Conservation (phyloP, 805 yeast species). For the Metschnikowia noctiluminum region DNA sequence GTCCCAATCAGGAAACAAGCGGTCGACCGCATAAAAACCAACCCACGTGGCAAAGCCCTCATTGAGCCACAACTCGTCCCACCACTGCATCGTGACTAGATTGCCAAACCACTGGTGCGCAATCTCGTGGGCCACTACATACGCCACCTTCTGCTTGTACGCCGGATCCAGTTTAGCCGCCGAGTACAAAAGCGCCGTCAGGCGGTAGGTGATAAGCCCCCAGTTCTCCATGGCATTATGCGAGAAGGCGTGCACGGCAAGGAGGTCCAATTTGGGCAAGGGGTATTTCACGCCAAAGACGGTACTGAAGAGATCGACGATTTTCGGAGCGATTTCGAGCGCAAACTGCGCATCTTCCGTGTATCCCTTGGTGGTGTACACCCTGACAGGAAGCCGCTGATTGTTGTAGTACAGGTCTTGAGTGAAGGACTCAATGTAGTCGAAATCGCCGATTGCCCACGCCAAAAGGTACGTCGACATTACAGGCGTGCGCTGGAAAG, state of each 20-base stretch:
- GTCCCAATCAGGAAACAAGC: constrained; percentile 78
- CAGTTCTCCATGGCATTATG: constrained; percentile 93
- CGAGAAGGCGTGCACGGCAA: constrained; percentile 75
- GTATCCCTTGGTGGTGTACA: constrained; percentile 52
- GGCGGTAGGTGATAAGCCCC: constrained; percentile 72
- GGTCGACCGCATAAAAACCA: constrained; percentile 66
- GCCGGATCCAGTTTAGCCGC: constrained; percentile 44
- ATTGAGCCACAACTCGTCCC: constrained; percentile 89
- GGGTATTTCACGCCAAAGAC: constrained; percentile 60
- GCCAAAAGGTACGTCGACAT: constrained; percentile 58
- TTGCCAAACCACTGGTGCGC: constrained; percentile 95
- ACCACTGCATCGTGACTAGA: constrained; percentile 88
- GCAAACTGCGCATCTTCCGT: constrained; percentile 47
- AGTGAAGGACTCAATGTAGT: constrained; percentile 48
- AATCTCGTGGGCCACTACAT: constrained; percentile 80
- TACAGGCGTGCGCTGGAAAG: constrained; percentile 46
- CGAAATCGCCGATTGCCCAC: constrained; percentile 58
- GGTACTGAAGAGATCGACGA: constrained; percentile 47
- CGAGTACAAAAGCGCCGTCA: constrained; percentile 48
- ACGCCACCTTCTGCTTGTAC: constrained; percentile 69
- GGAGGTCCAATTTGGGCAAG: constrained; percentile 73
- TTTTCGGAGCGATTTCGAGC: constrained; percentile 44
- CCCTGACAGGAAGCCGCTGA: constrained; percentile 45
- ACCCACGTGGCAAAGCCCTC: constrained; percentile 92
- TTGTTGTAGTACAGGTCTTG: constrained; percentile 33